Evolutionary conservation across 176 grass and related monocot genomes (phyloP).

Genomic region (Elaeis guineensis): DNA sequence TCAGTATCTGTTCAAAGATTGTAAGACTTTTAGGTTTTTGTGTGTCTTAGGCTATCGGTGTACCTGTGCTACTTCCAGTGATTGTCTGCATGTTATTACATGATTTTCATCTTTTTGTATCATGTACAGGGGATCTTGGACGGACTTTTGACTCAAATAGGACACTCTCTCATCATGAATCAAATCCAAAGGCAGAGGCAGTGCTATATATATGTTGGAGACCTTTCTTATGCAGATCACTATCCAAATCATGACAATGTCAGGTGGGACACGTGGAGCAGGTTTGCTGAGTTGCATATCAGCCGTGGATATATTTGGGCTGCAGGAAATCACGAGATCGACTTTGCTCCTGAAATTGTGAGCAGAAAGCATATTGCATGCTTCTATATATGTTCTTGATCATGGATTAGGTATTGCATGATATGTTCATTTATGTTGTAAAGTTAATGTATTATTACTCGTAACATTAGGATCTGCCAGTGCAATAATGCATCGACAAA

Average conservation of each 20-base stretch:
- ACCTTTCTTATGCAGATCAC: slow-evolving; percentile 65
- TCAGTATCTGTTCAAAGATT: too few relatives aligned
- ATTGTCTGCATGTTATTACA: too few relatives aligned
- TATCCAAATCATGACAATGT: slow-evolving; percentile 48
- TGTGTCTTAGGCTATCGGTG: too few relatives aligned
- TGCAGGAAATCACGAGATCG: slow-evolving; percentile 65
- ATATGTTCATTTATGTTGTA: too few relatives aligned
- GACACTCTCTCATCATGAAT: slow-evolving; percentile 51
- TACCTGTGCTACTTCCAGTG: too few relatives aligned
- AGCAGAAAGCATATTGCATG: not conserved
- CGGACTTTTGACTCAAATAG: slow-evolving; percentile 64
- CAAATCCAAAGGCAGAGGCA: slow-evolving; percentile 22
- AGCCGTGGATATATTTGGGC: slow-evolving; percentile 65
- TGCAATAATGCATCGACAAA: too few relatives aligned
- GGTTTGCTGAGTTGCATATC: slow-evolving; percentile 55
- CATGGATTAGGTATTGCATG: too few relatives aligned
- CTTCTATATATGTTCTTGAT: too few relatives aligned
- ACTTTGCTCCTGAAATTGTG: slow-evolving; percentile 43
- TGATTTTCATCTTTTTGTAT: not conserved
- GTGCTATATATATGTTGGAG: slow-evolving; percentile 56
- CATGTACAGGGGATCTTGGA: slow-evolving; percentile 50
- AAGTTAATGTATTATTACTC: too few relatives aligned
- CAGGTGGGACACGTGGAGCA: slow-evolving; percentile 59
- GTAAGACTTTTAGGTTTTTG: too few relatives aligned
- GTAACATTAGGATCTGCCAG: too few relatives aligned